Percentiles rank a stretch among this genome's conserved stretches.
Evolutionary conservation across 768 basidiomycete genomes (phyloP).

Genomic region (Gelatoporia subvermispora): DNA sequence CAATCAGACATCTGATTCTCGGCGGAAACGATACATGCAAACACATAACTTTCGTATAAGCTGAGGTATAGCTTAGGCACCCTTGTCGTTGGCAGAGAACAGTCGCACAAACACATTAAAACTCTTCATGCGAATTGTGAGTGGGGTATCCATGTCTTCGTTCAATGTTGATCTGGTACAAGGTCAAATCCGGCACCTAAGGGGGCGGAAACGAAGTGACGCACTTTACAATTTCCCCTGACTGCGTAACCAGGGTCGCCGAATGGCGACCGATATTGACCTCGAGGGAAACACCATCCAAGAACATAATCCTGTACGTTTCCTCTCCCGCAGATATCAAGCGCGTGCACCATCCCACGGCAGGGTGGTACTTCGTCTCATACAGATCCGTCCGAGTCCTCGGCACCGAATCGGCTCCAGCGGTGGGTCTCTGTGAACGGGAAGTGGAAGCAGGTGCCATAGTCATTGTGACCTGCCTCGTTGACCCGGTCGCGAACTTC

Average conservation of each 20-base stretch:
- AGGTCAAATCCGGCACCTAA: background rate
- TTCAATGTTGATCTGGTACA: background rate
- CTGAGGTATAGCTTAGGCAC: background rate
- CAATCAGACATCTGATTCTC: too few species aligned
- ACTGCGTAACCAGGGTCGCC: background rate
- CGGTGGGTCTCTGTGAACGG: background rate
- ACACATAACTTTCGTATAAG: background rate
- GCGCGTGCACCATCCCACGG: slow-evolving; percentile 11
- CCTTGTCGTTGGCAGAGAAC: background rate
- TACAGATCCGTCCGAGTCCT: background rate
- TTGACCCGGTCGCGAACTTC: slow-evolving; percentile 3
- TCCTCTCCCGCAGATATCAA: background rate
- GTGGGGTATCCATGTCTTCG: background rate
- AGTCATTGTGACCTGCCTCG: background rate
- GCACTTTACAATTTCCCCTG: background rate
- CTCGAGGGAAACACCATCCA: slow-evolving; percentile 8
- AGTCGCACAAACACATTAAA: background rate
- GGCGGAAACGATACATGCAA: too few species aligned
- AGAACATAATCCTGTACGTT: slow-evolving; percentile 9
- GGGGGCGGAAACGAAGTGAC: too few species aligned
- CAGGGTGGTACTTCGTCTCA: slow-evolving; percentile 6
- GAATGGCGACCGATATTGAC: slow-evolving; percentile 1
- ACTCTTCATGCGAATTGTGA: background rate
- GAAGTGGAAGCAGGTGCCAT: background rate
- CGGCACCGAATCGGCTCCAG: background rate